Evolutionary conservation across 345 rosid genomes (phyloP), one percentile per base, ranked within the genome.

Genomic region (Populus ilicifolia): DNA sequence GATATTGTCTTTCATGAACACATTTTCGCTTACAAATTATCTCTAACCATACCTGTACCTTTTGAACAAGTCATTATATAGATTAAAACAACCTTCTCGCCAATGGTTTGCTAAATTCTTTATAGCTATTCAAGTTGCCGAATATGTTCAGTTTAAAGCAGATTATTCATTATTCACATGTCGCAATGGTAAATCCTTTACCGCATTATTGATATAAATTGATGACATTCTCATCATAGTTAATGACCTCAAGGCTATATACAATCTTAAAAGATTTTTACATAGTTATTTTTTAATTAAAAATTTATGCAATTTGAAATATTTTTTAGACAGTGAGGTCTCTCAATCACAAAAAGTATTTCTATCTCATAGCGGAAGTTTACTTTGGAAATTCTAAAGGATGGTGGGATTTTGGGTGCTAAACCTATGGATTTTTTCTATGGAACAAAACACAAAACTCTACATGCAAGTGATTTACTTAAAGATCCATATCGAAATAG

Each of bases 51-150:
- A 17, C 23, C 3, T 30, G 33, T 3, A 30, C 1, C 76, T 9
- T 0, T 1, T 38, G 0, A 2, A n/a, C 1, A 67, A 67, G 70
- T 67, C 43, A 0, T 30, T 67, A 1, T 67, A 67, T 29, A 41
- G 70, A 38, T 38, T 38, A 38, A 38, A 38, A 2, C 39, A 38
- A 38, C 1, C 39, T 7, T 38, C 39, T 38, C 70, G 25, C 11
- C 25, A 69, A 38, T 69, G 52, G 35, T 69, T 69, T 69, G 46
- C 25, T 12, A 69, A 69, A 48, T 69, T 69, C 25, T 69, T 52
- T 69, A 12, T 5, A 5, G 25, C 72, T 69, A 36, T 69, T 18
- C 72, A 38, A 69, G 46, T 0, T 17, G 50, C 8, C 17, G 48
- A 17, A 1, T 67, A 2, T 25, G 2, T 67, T 27, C 70, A 27